Evolutionary conservation across 2,329 filamentous ascomycete species (phyloP).

Genomic region (Onygena corvina): DNA sequence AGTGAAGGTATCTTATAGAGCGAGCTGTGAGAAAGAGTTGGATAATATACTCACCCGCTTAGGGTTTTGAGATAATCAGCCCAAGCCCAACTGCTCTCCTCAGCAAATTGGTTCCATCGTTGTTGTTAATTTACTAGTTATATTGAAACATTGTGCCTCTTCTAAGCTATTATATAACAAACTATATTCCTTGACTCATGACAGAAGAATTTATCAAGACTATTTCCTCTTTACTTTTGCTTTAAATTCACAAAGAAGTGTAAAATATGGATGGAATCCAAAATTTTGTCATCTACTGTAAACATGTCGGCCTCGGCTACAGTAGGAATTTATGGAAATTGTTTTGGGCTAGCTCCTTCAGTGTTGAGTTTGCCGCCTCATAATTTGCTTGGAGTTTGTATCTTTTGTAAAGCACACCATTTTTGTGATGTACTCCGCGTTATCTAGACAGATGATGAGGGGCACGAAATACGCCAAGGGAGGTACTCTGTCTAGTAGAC

Average conservation of each 20-base stretch:
- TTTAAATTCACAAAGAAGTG: background rate
- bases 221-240: no score
- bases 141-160: no score
- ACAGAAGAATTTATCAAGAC: no score
- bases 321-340: background rate
- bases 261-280: background rate
- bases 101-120: no score
- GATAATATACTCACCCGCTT: no score
- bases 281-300: background rate
- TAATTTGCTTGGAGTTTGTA: constrained; percentile 10
- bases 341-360: background rate
- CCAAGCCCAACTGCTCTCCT: no score
- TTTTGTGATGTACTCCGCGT: constrained; percentile 5
- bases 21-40: no score
- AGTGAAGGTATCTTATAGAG: no score
- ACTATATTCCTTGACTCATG: no score
- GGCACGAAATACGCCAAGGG: constrained; percentile 4
- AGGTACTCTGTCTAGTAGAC: background rate
- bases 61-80: no score
- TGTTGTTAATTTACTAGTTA: no score
- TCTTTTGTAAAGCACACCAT: constrained; percentile 1
- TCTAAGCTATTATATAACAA: no score
- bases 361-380: constrained; percentile 6
- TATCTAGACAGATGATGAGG: constrained; percentile 7
- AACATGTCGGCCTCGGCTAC: constrained; percentile 2